Evolutionary conservation across 305 asterid genomes (phyloP), one percentile per base, ranked within the genome.

Genomic region (Petunia hybrid): DNA sequence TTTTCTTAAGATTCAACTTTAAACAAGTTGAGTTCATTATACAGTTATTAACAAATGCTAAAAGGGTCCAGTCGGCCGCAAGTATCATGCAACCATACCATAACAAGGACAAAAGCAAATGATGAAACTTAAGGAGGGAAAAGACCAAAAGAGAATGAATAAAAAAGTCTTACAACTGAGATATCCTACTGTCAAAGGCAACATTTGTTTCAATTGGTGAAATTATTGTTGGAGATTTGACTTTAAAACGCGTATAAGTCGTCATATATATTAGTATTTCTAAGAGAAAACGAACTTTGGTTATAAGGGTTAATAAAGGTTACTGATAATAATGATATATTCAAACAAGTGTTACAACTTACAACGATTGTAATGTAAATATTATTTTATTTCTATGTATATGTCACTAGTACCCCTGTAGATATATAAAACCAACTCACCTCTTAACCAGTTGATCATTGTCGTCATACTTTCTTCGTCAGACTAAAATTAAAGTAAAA

Each of bases 111-210:
- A 16, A 16, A 8, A 2, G 8, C 9, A 2, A 67, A 41, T n/a
- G 0, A 67, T 67, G 0, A 67, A 14, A 67, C 42, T 0, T 14
- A 66, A 43, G 8, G 31, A 22, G 48, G 48, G 10, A 46, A 8
- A 46, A 12, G 55, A 46, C 55, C 2, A 46, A 7, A 46, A 46
- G 42, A 42, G 4, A 69, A 45, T 70, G 60, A 45, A 70, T 70
- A 0, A 48, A 46, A 46, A 4, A 10, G 43, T 10, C 31, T 46
- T 43, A 1, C 14, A 16, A 42, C 77, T 2, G 43, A 70, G 10
- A 70, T 46, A 70, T 70, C 68, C 13, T 46, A 46, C 59, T 71
- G 43, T 31, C 77, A 31, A 46, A 71, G 61, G 77, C 61, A 6
- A 71, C 10, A 10, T 3, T 10, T 60, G 16, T 46, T 70, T 70